These are phyloP conservation scores for Zelonia costaricensis DNA, from an alignment of 208 protist genomes.

Conservation along the genomic window DNA sequence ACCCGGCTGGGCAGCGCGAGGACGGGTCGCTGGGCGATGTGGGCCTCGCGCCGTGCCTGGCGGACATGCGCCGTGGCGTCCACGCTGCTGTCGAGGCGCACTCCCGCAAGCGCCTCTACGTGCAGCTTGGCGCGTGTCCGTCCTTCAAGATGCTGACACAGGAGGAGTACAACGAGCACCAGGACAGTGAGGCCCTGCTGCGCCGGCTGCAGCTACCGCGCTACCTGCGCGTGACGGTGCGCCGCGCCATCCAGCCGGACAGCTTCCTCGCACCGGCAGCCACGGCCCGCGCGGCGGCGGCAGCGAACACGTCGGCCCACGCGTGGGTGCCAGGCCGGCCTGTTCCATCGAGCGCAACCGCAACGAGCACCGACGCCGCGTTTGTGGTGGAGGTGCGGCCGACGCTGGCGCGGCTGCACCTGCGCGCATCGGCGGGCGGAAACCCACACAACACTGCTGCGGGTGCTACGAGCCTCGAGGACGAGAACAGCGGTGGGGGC, in stretches of 20 bases:
- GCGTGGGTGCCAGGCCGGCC: background rate
- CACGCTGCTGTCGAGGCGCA: conserved; percentile 26
- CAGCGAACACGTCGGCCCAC: background rate
- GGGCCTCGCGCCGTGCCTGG: conserved; percentile 69
- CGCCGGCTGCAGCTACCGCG: conserved; percentile 61
- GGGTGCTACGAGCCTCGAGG: too few species aligned
- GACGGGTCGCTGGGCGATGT: conserved; percentile 14
- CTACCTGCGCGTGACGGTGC: conserved; percentile 68
- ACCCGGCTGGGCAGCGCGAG: background rate
- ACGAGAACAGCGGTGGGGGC: background rate
- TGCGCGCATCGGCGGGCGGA: conserved; percentile 36
- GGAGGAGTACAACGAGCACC: conserved; percentile 84
- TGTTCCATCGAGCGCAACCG: background rate
- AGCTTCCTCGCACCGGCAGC: conserved; percentile 40
- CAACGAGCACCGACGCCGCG: conserved; percentile 33
- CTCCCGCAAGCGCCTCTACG: conserved; percentile 58
- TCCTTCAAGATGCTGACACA: conserved; percentile 73
- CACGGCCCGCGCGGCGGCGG: background rate
- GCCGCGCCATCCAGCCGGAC: conserved; percentile 52
- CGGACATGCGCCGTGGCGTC: conserved; percentile 49
- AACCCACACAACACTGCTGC: background rate
- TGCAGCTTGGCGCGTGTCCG: conserved; percentile 72
- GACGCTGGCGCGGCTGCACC: conserved; percentile 79
- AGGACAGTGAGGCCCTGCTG: conserved; percentile 70
- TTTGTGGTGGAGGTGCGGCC: conserved; percentile 75